Base-by-base conservation (phyloP, 768 basidiomycete genomes). In the Porpolomopsis calyptriformis region DNA sequence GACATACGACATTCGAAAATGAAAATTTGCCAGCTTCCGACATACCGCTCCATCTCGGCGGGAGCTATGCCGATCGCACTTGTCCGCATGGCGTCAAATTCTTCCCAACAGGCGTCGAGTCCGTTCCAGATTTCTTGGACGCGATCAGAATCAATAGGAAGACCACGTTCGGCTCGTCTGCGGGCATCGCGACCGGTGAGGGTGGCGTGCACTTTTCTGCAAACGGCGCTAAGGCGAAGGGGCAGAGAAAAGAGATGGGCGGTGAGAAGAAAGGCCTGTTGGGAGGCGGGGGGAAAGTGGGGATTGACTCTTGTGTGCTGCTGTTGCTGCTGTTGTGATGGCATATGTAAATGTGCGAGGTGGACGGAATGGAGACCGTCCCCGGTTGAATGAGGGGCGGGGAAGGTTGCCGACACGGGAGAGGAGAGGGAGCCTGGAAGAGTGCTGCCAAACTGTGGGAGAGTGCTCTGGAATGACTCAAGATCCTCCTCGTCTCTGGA, bases 21-120 rank as follows among this genome's bases (percentile, higher is more conserved):
- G 63, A 87, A 91, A 45, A 90, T 85, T 74, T 87, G 84, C 90
- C 91, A 94, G 26, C 82, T 80, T 56, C 85, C 80, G 37, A 82
- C 80, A 58, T 85, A 92, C 47, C 81, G 64, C 36, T 72, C 71
- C 27, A 72, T 71, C 69, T 23, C 64, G 59, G 24, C 64, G 62
- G 18, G 65, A 20, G 67, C 60, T 47, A 58, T 58, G 37, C 55
- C 57, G 24, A 54, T 37, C 25, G 59, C 52, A 26, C 55, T 55
- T 35, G 69, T 64, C 36, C 77, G 70, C 49, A 92, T 65, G 6
- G 63, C 60, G 33, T 89, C 87, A 41, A 96, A 81, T 35, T 90
- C 86, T 27, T 83, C 74, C 90, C 89, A 93, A 53, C 79, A 87
- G 34, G 66, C 66, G 49, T 89, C 86, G 8, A 96, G 76, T 23